phyloP scores from a whole-genome alignment of 768 basidiomycete genomes.

The Cystoderma amianthinum region DNA sequence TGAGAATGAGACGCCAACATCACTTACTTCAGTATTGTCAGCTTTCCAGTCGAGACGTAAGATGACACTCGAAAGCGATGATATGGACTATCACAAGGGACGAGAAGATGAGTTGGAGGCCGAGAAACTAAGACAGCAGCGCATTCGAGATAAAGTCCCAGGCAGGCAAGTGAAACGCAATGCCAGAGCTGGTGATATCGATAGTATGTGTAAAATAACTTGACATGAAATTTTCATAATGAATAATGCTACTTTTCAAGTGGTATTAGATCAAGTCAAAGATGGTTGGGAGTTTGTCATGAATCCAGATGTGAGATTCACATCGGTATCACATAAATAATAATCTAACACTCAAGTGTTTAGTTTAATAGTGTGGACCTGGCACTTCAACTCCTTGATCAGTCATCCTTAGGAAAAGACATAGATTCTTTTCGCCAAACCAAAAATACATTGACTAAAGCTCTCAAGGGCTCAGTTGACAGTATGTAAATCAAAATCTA shows the following conservation, averaged over 20 bases:
- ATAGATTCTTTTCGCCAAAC: conserved; percentile 73
- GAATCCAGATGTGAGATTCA: conserved; percentile 60
- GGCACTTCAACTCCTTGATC: conserved; percentile 83
- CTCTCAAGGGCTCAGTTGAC: conserved; percentile 84
- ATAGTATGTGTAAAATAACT: conserved; percentile 47
- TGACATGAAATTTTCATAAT: too few relatives aligned
- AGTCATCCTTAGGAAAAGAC: conserved; percentile 64
- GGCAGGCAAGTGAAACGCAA: conserved; percentile 45
- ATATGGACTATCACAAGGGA: conserved; percentile 50
- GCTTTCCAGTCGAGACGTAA: conserved; percentile 64
- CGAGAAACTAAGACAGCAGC: conserved; percentile 60
- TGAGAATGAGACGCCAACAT: conserved; percentile 33
- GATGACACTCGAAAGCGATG: conserved; percentile 44
- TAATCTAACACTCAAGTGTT: conserved; percentile 4
- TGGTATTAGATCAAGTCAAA: conserved; percentile 78
- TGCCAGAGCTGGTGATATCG: conserved; percentile 73
- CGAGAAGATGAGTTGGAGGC: conserved; percentile 54
- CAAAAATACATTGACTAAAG: conserved; percentile 70
- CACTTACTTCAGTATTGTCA: conserved; percentile 51
- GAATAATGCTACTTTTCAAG: too few relatives aligned
- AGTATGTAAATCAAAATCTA: too few relatives aligned
- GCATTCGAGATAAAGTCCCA: conserved; percentile 63
- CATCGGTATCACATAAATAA: conserved; percentile 4
- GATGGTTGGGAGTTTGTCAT: conserved; percentile 89
- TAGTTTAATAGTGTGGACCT: conserved; percentile 94